Evolutionary conservation across 768 basidiomycete species (phyloP).

Genomic region (Pleurotus tuoliensis): DNA sequence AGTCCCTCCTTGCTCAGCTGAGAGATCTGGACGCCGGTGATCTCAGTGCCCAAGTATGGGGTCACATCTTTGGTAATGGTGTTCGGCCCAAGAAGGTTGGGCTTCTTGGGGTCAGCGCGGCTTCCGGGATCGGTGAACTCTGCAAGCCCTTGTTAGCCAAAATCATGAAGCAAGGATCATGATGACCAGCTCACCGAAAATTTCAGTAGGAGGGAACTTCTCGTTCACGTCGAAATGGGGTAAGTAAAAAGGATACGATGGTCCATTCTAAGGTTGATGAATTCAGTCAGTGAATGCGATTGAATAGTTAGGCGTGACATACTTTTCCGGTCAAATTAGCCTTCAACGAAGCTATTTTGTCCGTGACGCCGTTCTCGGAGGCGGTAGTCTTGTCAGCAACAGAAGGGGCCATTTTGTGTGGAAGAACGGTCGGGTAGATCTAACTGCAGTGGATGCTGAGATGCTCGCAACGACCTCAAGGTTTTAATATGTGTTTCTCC

Average conservation of each 20-base stretch:
- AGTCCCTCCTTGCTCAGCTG: conserved; percentile 47
- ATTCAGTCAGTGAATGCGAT: too few relatives aligned
- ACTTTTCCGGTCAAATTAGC: background rate
- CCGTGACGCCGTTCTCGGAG: background rate
- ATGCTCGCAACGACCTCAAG: background rate
- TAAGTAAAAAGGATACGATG: conserved; percentile 46
- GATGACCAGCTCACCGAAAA: conserved; percentile 32
- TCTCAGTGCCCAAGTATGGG: conserved; percentile 50
- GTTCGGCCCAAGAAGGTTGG: conserved; percentile 41
- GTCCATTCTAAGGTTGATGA: conserved; percentile 23
- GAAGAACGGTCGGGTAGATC: background rate
- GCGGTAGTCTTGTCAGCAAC: conserved; percentile 3
- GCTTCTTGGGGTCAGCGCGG: conserved; percentile 48
- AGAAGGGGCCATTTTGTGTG: conserved; percentile 2
- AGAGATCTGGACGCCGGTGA: conserved; percentile 49
- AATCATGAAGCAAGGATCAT: background rate
- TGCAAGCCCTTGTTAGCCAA: conserved; percentile 9
- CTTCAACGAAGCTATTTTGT: conserved; percentile 1
- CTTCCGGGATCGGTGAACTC: conserved; percentile 41
- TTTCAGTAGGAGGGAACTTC: conserved; percentile 46
- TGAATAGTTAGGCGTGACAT: background rate
- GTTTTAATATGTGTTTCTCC: background rate
- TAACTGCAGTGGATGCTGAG: background rate
- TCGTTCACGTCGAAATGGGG: conserved; percentile 43
- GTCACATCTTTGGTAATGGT: conserved; percentile 35